These are phyloP conservation scores for Irpex sp. DNA, from an alignment of 1,284 basidiomycete genomes.

Conservation along the genomic window DNA sequence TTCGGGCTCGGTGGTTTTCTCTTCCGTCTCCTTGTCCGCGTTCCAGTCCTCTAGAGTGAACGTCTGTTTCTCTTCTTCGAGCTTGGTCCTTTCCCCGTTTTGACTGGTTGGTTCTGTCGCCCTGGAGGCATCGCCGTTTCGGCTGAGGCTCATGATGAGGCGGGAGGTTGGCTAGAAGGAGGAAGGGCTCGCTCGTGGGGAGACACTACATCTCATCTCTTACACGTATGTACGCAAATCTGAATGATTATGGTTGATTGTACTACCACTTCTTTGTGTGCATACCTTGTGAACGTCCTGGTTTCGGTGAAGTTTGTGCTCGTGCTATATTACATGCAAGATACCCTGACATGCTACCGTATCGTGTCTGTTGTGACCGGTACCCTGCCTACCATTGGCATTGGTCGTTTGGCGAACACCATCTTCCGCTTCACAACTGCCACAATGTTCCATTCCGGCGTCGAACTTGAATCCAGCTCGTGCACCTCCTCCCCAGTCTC, in stretches of 20 bases:
- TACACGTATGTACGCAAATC: neutral
- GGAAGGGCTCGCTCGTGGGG: conserved; percentile 9
- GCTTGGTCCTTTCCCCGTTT: conserved; percentile 33
- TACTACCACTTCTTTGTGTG: too few relatives aligned
- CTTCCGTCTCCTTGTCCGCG: conserved; percentile 81
- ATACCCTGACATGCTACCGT: neutral
- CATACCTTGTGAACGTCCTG: too few relatives aligned
- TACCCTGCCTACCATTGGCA: conserved; percentile 47
- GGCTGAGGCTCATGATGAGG: conserved; percentile 38
- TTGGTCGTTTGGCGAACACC: conserved; percentile 73
- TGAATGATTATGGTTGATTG: neutral
- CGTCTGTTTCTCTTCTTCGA: conserved; percentile 27
- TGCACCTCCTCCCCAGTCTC: conserved; percentile 14
- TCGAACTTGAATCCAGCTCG: conserved; percentile 31
- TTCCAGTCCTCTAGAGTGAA: conserved; percentile 81
- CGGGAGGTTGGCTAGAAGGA: conserved; percentile 17
- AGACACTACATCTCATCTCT: conserved; percentile 21
- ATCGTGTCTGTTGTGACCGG: neutral
- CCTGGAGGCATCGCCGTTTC: conserved; percentile 52
- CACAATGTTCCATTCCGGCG: conserved; percentile 41
- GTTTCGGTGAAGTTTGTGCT: too few relatives aligned
- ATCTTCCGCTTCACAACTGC: conserved; percentile 76
- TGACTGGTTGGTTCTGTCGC: conserved; percentile 36
- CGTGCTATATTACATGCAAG: too few relatives aligned
- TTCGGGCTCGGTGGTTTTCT: conserved; percentile 76